Percentiles rank a stretch among this genome's conserved stretches.
phyloP scores from a whole-genome alignment of 257 asterid genomes.

The Ligustrum vulgare region DNA sequence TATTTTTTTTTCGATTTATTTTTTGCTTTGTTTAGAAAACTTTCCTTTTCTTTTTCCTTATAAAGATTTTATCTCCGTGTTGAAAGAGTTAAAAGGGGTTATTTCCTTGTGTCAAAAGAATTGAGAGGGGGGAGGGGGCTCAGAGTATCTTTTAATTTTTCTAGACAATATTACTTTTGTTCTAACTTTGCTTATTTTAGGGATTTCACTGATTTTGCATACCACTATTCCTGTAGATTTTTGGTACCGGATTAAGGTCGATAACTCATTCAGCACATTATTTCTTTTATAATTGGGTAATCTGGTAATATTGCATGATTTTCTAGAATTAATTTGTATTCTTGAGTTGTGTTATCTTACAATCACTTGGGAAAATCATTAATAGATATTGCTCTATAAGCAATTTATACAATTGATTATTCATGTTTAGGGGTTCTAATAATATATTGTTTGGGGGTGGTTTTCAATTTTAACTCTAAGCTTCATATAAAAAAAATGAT shows the following conservation, averaged over 20 bases:
- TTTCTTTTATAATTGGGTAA: slow-evolving; percentile 7
- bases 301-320: background rate
- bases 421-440: slow-evolving; percentile 10
- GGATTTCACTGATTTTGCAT: slow-evolving; percentile 43
- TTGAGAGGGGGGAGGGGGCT: slow-evolving; percentile 13
- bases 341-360: background rate
- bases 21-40: no score
- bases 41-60: no score
- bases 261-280: slow-evolving; percentile 25
- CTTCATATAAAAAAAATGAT: background rate
- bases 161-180: slow-evolving; percentile 24
- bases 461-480: slow-evolving; percentile 16
- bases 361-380: background rate
- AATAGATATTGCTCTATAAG: slow-evolving; percentile 11
- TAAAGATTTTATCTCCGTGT: no score
- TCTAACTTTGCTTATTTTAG: slow-evolving; percentile 22
- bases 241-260: slow-evolving; percentile 41
- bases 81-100: background rate
- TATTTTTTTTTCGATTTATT: no score
- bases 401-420: slow-evolving; percentile 6
- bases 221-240: slow-evolving; percentile 38
- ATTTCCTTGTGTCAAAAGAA: slow-evolving; percentile 28
- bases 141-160: slow-evolving; percentile 22
- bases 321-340: slow-evolving; percentile 18
- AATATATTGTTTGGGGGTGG: slow-evolving; percentile 5